Evolutionary conservation across 805 yeast species (phyloP), one percentile per base, ranked within the genome.

Genomic region (Starmera quercuum): DNA sequence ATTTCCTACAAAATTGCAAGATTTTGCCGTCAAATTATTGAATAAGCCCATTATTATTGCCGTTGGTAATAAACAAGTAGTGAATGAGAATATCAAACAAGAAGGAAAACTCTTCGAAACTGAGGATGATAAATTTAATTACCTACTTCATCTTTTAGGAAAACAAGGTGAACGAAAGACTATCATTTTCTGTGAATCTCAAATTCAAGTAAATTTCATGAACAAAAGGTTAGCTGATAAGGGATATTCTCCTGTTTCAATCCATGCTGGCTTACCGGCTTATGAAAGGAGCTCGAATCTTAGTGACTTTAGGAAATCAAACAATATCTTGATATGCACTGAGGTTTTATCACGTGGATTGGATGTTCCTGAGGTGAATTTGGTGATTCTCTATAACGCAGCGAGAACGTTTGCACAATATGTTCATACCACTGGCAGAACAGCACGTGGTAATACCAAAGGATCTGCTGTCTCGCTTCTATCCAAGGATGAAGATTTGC

Each of bases 281-380:
- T 61, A 71, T 21, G 97, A 90, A 51, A 65, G 98, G 34, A 82
- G 81, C 30, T 60, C 71, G 16, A 85, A 88, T 2, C 71, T 92
- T 26, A 63, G 68, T 11, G 84, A 76, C 32, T 92, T 90, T 56
- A 70, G 73, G 36, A 62, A 54, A 6, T 64, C 66, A 0, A 59
- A 75, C 4, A 72, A 75, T 35, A 73, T 87, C 2, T 61, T 92
- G 31, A 73, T 92, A 19, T 95, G 97, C 7, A 92, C 98, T 0
- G 92, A 95, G 2, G 83, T 92, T 18, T 86, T 97, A 3, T 95
- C 98, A 0, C 68, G 98, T 41, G 98, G 98, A 0, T 62, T 92
- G 17, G 97, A 92, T 58, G 96, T 92, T n/a, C 83, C 86, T 33
- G 81, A 78, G 16, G 69, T 90, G 18, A 77, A 77, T 37, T 55